Evolutionary conservation across 306 rosid genomes (phyloP).

Genomic region (Ormosia emarginata): DNA sequence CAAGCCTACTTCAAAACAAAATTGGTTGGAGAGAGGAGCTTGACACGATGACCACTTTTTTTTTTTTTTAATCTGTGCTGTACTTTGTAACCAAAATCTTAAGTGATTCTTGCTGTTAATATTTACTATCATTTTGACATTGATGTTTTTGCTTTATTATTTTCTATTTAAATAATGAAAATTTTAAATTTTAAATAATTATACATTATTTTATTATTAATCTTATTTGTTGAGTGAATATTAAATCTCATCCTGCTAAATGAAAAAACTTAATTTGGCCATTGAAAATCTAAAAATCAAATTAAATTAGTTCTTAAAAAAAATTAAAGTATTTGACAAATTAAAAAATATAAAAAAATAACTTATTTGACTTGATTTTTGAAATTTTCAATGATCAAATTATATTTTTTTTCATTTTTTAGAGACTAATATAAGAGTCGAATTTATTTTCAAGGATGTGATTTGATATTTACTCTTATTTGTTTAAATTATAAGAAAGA

Average conservation of each 20-base stretch:
- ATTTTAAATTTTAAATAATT: background rate
- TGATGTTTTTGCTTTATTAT: background rate
- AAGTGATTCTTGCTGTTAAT: background rate
- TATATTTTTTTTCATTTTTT: too few relatives aligned
- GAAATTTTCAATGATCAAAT: too few relatives aligned
- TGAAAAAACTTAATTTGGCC: too few relatives aligned
- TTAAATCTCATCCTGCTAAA: too few relatives aligned
- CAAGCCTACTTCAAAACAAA: slow-evolving; percentile 19
- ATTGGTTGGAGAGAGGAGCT: background rate
- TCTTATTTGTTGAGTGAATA: background rate
- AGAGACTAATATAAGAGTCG: too few relatives aligned
- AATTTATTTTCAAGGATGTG: too few relatives aligned
- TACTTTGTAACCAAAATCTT: slow-evolving; percentile 3
- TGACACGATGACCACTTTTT: background rate
- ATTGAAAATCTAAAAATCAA: too few relatives aligned
- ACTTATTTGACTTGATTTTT: background rate
- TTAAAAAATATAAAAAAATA: too few relatives aligned
- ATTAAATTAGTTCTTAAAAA: too few relatives aligned
- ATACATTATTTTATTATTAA: background rate
- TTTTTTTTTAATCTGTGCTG: background rate
- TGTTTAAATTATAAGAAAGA: background rate
- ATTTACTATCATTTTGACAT: background rate
- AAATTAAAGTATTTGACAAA: too few relatives aligned
- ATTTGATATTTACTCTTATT: background rate
- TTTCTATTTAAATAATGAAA: background rate